These are phyloP conservation scores for Suillus placidus DNA, from an alignment of 768 basidiomycete species.

Conservation along the genomic window DNA sequence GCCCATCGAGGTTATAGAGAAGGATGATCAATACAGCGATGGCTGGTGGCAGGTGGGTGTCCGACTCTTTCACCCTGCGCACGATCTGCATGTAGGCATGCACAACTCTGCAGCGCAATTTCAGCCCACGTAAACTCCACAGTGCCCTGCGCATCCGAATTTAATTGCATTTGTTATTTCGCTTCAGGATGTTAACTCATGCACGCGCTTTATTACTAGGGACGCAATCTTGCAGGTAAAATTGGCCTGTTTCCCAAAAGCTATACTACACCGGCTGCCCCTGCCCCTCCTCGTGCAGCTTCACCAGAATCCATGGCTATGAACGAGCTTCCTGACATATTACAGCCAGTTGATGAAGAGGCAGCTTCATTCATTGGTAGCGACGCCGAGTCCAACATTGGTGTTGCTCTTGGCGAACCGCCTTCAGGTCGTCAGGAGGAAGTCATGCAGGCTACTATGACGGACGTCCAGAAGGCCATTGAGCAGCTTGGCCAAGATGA, in stretches of 20 bases:
- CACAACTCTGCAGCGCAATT: conserved; percentile 14
- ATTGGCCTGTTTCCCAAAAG: conserved; percentile 90
- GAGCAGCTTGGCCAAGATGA: conserved; percentile 74
- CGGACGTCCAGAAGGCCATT: conserved; percentile 88
- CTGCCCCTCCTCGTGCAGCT: conserved; percentile 34
- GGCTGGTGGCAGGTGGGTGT: conserved; percentile 88
- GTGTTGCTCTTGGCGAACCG: conserved; percentile 29
- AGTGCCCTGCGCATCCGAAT: conserved; percentile 26
- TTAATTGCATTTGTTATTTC: conserved; percentile 16
- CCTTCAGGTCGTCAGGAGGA: conserved; percentile 40
- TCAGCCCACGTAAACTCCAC: conserved; percentile 16
- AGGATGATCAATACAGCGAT: conserved; percentile 89
- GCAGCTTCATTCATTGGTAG: conserved; percentile 36
- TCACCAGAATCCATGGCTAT: conserved; percentile 30
- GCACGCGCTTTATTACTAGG: conserved; percentile 47
- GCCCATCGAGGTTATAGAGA: conserved; percentile 86
- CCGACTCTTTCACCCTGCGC: conserved; percentile 10
- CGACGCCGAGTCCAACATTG: conserved; percentile 28
- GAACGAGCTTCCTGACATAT: conserved; percentile 25
- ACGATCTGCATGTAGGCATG: conserved; percentile 7
- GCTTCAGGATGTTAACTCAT: conserved; percentile 15
- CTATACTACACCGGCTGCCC: conserved; percentile 72
- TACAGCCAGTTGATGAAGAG: conserved; percentile 53
- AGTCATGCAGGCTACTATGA: conserved; percentile 86
- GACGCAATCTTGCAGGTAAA: conserved; percentile 79